Conservation (phyloP, 306 rosid species). For the Prunus persica region Prunus_persica_NCBIv2 NC_034010.1:29331501-29332000, state of each 20-base stretch:
- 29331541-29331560: background rate
- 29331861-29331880: background rate
- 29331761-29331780: slow-evolving; percentile 43
- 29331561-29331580: background rate
- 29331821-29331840: background rate
- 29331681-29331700: slow-evolving; percentile 55
- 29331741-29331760: slow-evolving; percentile 47
- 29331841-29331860: background rate
- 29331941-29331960: background rate
- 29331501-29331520: slow-evolving; percentile 29
- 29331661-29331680: slow-evolving; percentile 39
- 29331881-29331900: background rate
- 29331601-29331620: slow-evolving; percentile 13
- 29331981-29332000: slow-evolving; percentile 45
- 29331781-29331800: slow-evolving; percentile 42
- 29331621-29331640: slow-evolving; percentile 34
- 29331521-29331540: slow-evolving; percentile 24
- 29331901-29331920: background rate
- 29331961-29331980: slow-evolving; percentile 30
- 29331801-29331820: slow-evolving; percentile 41
- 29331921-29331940: background rate
- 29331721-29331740: slow-evolving; percentile 54
- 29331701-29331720: slow-evolving; percentile 47
- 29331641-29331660: slow-evolving; percentile 25
- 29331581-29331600: slow-evolving; percentile 6